These are phyloP conservation scores for Fusarium transvaalense DNA, from an alignment of 2,329 filamentous ascomycete species.

Conservation along the genomic window DNA sequence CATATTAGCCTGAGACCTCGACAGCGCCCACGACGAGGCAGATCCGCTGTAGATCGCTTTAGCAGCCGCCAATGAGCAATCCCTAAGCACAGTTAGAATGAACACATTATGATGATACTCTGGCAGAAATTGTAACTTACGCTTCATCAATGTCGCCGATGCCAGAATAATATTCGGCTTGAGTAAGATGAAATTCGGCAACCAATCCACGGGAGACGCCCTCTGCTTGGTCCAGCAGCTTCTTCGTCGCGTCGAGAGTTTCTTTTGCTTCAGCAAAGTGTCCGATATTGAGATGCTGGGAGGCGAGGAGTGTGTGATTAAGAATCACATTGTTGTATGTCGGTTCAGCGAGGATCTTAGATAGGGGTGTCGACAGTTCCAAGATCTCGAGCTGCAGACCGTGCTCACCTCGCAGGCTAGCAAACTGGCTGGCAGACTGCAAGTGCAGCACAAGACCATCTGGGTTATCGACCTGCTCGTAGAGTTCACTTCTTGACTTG, in stretches of 20 bases:
- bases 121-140: slow-evolving; percentile 48
- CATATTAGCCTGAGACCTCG: slow-evolving; percentile 52
- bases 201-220: slow-evolving; percentile 56
- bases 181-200: slow-evolving; percentile 73
- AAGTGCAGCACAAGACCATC: slow-evolving; percentile 63
- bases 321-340: slow-evolving; percentile 58
- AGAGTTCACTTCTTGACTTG: slow-evolving; percentile 57
- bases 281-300: slow-evolving; percentile 67
- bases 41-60: slow-evolving; percentile 53
- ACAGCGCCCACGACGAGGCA: slow-evolving; percentile 52
- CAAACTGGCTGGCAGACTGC: slow-evolving; percentile 64
- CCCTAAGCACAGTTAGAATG: slow-evolving; percentile 42
- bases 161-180: slow-evolving; percentile 79
- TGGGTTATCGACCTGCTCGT: slow-evolving; percentile 62
- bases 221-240: slow-evolving; percentile 57
- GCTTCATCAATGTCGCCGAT: slow-evolving; percentile 75
- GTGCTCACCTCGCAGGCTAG: slow-evolving; percentile 64
- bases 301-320: slow-evolving; percentile 62
- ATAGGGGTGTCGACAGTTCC: slow-evolving; percentile 60
- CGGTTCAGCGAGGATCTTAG: slow-evolving; percentile 52
- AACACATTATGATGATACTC: background rate
- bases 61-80: slow-evolving; percentile 54
- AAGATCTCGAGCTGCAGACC: slow-evolving; percentile 60
- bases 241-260: slow-evolving; percentile 69
- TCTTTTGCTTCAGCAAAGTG: slow-evolving; percentile 63